phyloP scores from a whole-genome alignment of 2,329 filamentous ascomycete species.

The Coccinonectria pachysandricola region DNA sequence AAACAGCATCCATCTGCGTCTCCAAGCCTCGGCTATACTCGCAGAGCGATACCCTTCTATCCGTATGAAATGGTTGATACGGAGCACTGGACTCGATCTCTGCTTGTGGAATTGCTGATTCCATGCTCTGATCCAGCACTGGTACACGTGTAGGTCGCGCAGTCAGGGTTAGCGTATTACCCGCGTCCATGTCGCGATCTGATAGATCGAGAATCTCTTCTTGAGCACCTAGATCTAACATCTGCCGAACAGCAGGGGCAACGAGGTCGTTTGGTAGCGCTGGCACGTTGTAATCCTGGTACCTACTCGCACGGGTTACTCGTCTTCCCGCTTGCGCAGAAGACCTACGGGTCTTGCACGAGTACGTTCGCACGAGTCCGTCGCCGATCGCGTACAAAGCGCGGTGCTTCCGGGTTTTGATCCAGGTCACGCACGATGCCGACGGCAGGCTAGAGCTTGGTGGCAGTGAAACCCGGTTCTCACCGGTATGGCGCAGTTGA shows the following conservation, averaged over 20 bases:
- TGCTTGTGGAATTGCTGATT: constrained; percentile 59
- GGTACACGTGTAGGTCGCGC: constrained; percentile 26
- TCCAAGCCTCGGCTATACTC: constrained; percentile 40
- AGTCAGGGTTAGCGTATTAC: constrained; percentile 43
- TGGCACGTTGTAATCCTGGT: constrained; percentile 58
- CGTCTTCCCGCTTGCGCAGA: constrained; percentile 43
- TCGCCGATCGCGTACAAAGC: constrained; percentile 55
- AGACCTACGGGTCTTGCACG: constrained; percentile 44
- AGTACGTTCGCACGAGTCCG: constrained; percentile 57
- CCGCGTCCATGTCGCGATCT: constrained; percentile 42
- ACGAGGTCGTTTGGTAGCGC: constrained; percentile 49
- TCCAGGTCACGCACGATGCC: constrained; percentile 53
- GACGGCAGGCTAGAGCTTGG: constrained; percentile 41
- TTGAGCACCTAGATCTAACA: constrained; percentile 39
- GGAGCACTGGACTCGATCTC: constrained; percentile 94
- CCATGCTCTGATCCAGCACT: constrained; percentile 36
- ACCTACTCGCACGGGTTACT: constrained; percentile 44
- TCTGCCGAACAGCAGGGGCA: constrained; percentile 43
- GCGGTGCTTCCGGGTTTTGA: constrained; percentile 51
- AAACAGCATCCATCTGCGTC: constrained; percentile 25
- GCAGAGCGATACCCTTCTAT: constrained; percentile 70
- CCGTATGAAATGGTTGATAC: constrained; percentile 93
- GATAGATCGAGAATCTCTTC: constrained; percentile 46
- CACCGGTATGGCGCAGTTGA: constrained; percentile 62
- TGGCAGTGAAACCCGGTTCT: constrained; percentile 64